A percentile compares a stretch with the other conserved stretches of the same genome.
These are phyloP conservation scores for Paraleonurus japonicus DNA, from an alignment of 257 asterid genomes.

Conservation along the genomic window DNA sequence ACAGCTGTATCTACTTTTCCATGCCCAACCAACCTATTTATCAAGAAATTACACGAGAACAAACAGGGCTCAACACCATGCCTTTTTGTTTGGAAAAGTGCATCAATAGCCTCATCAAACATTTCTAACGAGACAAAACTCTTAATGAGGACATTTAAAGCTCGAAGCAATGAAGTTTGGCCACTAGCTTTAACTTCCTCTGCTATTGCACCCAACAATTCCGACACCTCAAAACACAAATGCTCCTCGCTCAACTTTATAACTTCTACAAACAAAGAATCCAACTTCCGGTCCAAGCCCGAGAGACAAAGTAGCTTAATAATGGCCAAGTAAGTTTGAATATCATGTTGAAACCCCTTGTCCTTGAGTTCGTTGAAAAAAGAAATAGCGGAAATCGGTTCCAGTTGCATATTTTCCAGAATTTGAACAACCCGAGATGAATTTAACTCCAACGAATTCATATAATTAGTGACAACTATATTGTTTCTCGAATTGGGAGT, in stretches of 20 bases:
- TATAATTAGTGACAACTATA: neutral
- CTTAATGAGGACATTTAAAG: constrained; percentile 59
- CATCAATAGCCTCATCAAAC: constrained; percentile 72
- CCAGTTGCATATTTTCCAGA: constrained; percentile 45
- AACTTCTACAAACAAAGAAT: constrained; percentile 49
- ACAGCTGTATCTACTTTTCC: constrained; percentile 51
- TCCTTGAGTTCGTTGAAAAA: constrained; percentile 46
- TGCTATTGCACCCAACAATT: constrained; percentile 62
- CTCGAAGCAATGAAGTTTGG: constrained; percentile 40
- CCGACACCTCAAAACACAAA: constrained; percentile 45
- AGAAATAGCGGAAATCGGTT: constrained; percentile 49
- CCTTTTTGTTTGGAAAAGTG: constrained; percentile 40
- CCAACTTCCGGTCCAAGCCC: constrained; percentile 50
- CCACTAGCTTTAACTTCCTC: constrained; percentile 50
- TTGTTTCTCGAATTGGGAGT: neutral
- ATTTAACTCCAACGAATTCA: constrained; percentile 25
- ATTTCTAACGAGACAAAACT: constrained; percentile 49
- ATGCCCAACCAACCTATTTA: constrained; percentile 55
- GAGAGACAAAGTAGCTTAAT: constrained; percentile 60
- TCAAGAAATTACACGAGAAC: constrained; percentile 60
- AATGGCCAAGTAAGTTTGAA: constrained; percentile 52
- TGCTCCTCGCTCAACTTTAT: constrained; percentile 39
- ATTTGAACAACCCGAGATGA: constrained; percentile 52
- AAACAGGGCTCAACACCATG: constrained; percentile 49
- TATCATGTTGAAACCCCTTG: constrained; percentile 53